Conservation (phyloP, 345 rosid species). For the Ailanthus altissimus region DNA sequence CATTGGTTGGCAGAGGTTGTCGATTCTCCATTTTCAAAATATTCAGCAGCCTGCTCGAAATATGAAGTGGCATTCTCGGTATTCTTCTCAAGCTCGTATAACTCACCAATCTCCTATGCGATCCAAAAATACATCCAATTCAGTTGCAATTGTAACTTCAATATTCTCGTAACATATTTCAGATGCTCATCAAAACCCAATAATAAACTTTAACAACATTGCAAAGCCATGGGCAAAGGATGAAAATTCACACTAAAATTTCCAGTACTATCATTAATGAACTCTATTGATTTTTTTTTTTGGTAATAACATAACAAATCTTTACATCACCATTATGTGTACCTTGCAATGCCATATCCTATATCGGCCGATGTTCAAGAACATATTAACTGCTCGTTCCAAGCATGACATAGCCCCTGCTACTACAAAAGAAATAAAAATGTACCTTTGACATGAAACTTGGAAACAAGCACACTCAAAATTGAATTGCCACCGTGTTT, state of each 20-base stretch:
- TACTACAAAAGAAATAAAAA: neutral
- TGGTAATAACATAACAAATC: neutral
- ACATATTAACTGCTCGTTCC: neutral
- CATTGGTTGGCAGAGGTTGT: slow-evolving; percentile 28
- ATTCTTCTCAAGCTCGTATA: slow-evolving; percentile 24
- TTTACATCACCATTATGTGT: neutral
- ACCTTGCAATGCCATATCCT: slow-evolving; percentile 5
- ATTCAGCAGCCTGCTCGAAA: slow-evolving; percentile 27
- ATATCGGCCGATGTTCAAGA: neutral
- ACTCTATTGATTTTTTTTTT: neutral
- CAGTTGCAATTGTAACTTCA: neutral
- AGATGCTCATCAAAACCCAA: neutral
- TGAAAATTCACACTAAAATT: neutral
- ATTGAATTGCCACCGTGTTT: neutral
- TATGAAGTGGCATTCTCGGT: slow-evolving; percentile 18
- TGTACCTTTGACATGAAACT: neutral
- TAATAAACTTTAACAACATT: neutral
- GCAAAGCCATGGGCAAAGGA: neutral
- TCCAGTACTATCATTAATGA: neutral
- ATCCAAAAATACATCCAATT: neutral
- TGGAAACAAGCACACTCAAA: neutral
- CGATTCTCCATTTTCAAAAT: slow-evolving; percentile 20
- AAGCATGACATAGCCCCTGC: slow-evolving; percentile 17
- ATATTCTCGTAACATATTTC: neutral
- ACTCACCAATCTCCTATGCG: slow-evolving; percentile 27